Evolutionary conservation across 257 asterid genomes (phyloP).

Genomic region (Scutellaria minor): DNA sequence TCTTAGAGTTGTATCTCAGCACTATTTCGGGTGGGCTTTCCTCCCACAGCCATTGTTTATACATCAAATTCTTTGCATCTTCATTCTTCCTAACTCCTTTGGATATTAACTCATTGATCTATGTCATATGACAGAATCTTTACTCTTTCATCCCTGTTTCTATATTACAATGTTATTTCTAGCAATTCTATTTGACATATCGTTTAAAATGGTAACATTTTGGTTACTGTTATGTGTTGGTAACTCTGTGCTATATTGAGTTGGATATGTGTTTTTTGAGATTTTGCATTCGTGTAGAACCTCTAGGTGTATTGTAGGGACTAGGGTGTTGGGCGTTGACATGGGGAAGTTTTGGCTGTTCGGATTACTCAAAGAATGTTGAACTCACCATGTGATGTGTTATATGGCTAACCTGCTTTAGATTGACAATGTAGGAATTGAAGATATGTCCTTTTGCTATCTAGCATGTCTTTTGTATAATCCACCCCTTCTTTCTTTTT

Average conservation of each 20-base stretch:
- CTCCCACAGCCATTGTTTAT: not conserved
- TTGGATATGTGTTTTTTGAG: not conserved
- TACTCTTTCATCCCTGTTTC: not conserved
- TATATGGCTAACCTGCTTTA: constrained; percentile 8
- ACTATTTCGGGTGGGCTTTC: not conserved
- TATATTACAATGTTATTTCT: not conserved
- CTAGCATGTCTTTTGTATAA: not conserved
- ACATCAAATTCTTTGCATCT: not conserved
- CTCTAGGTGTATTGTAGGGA: not conserved
- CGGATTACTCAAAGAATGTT: not conserved
- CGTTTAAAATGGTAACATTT: constrained; percentile 5
- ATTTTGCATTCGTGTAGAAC: not conserved
- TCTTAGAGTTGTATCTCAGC: not conserved
- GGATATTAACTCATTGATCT: not conserved
- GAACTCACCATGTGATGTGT: not conserved
- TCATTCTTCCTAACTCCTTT: not conserved
- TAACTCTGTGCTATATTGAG: not conserved
- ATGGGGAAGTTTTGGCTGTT: constrained; percentile 16
- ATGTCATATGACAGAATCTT: not conserved
- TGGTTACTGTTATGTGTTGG: not conserved
- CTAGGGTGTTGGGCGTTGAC: not conserved
- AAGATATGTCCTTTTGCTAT: not conserved
- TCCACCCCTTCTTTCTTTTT: not conserved
- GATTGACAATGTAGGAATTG: not conserved
- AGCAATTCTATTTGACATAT: constrained; percentile 6